Evolutionary conservation across 257 asterid genomes (phyloP).

Genomic region (Fraxinus americana): DNA sequence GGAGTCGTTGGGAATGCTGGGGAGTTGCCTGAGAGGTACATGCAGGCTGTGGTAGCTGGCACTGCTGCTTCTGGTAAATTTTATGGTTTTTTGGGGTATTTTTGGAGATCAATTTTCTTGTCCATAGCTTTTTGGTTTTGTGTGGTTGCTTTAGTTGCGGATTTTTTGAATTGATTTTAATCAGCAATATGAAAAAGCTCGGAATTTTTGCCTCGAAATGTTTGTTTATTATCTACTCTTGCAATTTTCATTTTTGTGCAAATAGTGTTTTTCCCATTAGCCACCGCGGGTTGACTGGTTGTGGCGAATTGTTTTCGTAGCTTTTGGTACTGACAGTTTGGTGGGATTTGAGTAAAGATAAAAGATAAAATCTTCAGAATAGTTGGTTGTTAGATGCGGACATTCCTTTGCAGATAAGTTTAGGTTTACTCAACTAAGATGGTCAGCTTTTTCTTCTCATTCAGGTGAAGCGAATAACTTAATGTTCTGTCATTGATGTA

Average conservation of each 20-base stretch:
- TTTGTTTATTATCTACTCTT: neutral
- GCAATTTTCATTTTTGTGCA: neutral
- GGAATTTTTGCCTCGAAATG: neutral
- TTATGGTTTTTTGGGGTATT: neutral
- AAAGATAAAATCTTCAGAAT: neutral
- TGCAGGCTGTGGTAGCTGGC: slow-evolving; percentile 95
- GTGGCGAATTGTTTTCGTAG: too few relatives aligned
- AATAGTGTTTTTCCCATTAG: neutral
- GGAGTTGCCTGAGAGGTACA: slow-evolving; percentile 84
- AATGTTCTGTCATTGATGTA: neutral
- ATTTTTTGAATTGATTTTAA: neutral
- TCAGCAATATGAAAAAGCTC: neutral
- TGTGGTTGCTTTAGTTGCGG: slow-evolving; percentile 1
- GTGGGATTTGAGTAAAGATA: neutral
- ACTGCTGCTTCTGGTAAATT: slow-evolving; percentile 88
- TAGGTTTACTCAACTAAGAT: neutral
- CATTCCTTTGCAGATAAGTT: neutral
- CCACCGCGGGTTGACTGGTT: neutral
- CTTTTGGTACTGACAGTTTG: neutral
- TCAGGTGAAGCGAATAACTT: neutral
- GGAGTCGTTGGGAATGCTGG: slow-evolving; percentile 90
- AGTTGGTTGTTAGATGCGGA: neutral
- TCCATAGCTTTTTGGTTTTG: neutral
- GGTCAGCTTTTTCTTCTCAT: neutral
- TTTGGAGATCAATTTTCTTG: too few relatives aligned